Percentiles rank a stretch among this genome's conserved stretches.
Evolutionary conservation across 2,329 filamentous ascomycete genomes (phyloP).

Genomic region (Fusarium sp.): DNA sequence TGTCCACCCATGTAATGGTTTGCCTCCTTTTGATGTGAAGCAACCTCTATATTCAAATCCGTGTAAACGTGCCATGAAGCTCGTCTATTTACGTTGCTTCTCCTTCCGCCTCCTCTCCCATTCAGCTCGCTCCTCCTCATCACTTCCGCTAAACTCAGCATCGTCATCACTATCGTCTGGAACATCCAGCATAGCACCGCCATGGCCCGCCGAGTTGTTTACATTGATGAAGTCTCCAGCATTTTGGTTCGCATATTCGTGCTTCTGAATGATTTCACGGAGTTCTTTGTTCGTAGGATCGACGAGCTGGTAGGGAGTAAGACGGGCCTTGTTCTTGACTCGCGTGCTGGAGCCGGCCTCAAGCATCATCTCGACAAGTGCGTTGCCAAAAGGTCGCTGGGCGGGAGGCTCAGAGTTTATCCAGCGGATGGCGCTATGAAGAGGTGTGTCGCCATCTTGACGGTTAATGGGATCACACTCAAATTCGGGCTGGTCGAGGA

Average conservation of each 20-base stretch:
- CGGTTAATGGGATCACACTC: constrained; percentile 84
- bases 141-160: constrained; percentile 72
- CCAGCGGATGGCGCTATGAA: constrained; percentile 83
- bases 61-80: constrained; percentile 10
- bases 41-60: constrained; percentile 25
- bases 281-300: constrained; percentile 76
- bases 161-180: constrained; percentile 60
- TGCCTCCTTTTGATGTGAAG: constrained; percentile 19
- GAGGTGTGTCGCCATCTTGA: constrained; percentile 78
- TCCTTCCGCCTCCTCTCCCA: constrained; percentile 65
- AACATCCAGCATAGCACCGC: constrained; percentile 24
- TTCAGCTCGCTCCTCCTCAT: constrained; percentile 72
- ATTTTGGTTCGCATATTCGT: constrained; percentile 73
- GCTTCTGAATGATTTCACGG: constrained; percentile 72
- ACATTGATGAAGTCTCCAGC: constrained; percentile 66
- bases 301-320: constrained; percentile 77
- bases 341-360: constrained; percentile 76
- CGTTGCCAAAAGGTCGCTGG: constrained; percentile 72
- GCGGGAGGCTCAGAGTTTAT: constrained; percentile 74
- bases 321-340: constrained; percentile 75
- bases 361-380: constrained; percentile 81
- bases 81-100: constrained; percentile 45
- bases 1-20: constrained; percentile 23
- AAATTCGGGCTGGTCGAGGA: constrained; percentile 85
- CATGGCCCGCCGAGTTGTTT: constrained; percentile 36